phyloP scores from a whole-genome alignment of 495 filamentous ascomycete species.

The Jackrogersella minutella region DNA sequence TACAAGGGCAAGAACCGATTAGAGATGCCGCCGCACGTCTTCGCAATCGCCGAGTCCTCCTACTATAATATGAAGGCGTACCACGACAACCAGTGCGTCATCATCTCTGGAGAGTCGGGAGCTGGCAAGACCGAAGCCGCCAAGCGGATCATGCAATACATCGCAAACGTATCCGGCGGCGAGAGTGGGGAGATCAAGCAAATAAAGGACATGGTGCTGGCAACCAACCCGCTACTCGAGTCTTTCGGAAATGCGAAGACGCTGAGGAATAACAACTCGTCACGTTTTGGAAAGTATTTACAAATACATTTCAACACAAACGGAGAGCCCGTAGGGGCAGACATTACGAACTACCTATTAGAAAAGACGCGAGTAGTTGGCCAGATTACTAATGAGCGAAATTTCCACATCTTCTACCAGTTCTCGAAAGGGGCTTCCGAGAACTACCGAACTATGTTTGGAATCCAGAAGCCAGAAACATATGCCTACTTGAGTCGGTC shows the following conservation, averaged over 20 bases:
- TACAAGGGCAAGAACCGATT: constrained; percentile 97
- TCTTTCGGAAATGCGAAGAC: constrained; percentile 99
- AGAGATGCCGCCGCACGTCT: constrained; percentile 95
- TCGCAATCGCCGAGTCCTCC: constrained; percentile 92
- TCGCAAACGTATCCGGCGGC: constrained; percentile 93
- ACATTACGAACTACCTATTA: constrained; percentile 97
- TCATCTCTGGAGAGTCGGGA: constrained; percentile 98
- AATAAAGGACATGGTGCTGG: constrained; percentile 98
- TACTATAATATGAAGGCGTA: constrained; percentile 99
- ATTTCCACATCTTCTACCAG: constrained; percentile 99
- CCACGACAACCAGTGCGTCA: constrained; percentile 99
- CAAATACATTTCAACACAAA: constrained; percentile 96
- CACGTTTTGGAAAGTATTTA: constrained; percentile 96
- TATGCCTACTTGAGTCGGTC: constrained; percentile 96
- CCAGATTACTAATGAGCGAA: constrained; percentile 93
- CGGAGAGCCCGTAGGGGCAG: constrained; percentile 93
- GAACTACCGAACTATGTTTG: constrained; percentile 84
- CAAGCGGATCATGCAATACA: constrained; percentile 99
- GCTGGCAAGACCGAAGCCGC: constrained; percentile 99
- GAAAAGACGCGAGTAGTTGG: constrained; percentile 97
- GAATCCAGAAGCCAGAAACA: constrained; percentile 88
- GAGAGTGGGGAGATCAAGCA: constrained; percentile 91
- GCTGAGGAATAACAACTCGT: constrained; percentile 97
- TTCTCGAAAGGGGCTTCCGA: constrained; percentile 93
- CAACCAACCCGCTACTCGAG: constrained; percentile 96